phyloP scores from a whole-genome alignment of 768 basidiomycete genomes.

The Mycena metata region DNA sequence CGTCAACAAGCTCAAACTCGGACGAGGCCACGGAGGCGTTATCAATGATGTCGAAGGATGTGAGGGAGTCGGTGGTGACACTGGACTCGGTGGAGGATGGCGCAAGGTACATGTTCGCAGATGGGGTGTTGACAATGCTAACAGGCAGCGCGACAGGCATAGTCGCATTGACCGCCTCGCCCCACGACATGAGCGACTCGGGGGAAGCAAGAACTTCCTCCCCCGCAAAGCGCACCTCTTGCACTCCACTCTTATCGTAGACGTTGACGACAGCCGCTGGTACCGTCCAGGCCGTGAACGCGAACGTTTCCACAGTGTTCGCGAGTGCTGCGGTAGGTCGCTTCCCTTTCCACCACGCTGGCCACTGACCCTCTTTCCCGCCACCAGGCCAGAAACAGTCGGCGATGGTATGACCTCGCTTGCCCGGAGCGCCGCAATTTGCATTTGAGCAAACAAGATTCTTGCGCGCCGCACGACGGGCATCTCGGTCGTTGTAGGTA shows the following conservation, averaged over 20 bases:
- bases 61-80: too few relatives aligned
- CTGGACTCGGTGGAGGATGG: not conserved
- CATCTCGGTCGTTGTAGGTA: not conserved
- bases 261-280: slow-evolving; percentile 5
- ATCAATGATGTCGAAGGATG: not conserved
- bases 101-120: not conserved
- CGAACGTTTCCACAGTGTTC: not conserved
- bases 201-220: slow-evolving; percentile 21
- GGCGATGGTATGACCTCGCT: slow-evolving; percentile 9
- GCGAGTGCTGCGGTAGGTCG: not conserved
- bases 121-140: not conserved
- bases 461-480: slow-evolving; percentile 17
- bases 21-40: not conserved
- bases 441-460: slow-evolving; percentile 15
- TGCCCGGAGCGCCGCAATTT: slow-evolving; percentile 4
- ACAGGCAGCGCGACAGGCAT: not conserved
- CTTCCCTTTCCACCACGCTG: slow-evolving; percentile 31
- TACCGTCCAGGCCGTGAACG: slow-evolving; percentile 7
- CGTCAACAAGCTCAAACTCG: slow-evolving; percentile 4
- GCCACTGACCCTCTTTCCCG: slow-evolving; percentile 32
- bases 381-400: slow-evolving; percentile 35
- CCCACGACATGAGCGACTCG: slow-evolving; percentile 13
- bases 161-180: slow-evolving; percentile 10
- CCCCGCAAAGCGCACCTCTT: slow-evolving; percentile 5
- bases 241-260: slow-evolving; percentile 1